Conservation (phyloP, 108 stramenopile species). For the Schizochytrium sp. region DNA sequence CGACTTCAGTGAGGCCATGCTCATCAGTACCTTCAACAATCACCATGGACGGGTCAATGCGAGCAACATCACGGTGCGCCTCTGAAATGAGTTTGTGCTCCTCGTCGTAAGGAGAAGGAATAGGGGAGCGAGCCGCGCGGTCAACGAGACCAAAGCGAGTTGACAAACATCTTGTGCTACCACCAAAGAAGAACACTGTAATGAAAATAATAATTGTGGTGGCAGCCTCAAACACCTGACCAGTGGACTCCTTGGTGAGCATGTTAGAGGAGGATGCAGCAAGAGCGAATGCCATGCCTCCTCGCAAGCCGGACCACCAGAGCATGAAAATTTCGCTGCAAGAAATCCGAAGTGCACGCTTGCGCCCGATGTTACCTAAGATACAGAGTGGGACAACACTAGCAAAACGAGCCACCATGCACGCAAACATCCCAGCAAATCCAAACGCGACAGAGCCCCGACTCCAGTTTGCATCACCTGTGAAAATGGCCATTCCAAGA, state of each 20-base stretch:
- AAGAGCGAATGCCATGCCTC: constrained; percentile 83
- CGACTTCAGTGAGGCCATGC: background rate
- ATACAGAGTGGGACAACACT: constrained; percentile 77
- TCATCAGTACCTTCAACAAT: background rate
- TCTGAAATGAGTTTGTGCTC: background rate
- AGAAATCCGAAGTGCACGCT: background rate
- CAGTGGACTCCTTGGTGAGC: background rate
- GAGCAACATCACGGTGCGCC: background rate
- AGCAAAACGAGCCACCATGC: constrained; percentile 79
- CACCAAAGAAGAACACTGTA: constrained; percentile 48
- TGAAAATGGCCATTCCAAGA: constrained; percentile 82
- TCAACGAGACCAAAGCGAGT: constrained; percentile 4
- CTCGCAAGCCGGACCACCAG: constrained; percentile 84
- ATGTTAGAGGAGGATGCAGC: constrained; percentile 18
- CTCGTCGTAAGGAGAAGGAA: constrained; percentile 40
- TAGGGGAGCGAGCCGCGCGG: background rate
- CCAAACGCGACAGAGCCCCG: background rate
- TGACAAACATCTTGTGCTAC: background rate
- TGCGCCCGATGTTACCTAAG: constrained; percentile 8
- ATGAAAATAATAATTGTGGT: constrained; percentile 27
- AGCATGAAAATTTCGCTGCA: constrained; percentile 74
- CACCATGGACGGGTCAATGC: background rate
- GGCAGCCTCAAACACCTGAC: constrained; percentile 45
- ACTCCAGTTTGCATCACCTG: background rate
- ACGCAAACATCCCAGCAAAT: constrained; percentile 71